These are phyloP conservation scores for Pseudotsuga menziesii DNA, from an alignment of 75 land plant species.

Conservation along the genomic window DNA sequence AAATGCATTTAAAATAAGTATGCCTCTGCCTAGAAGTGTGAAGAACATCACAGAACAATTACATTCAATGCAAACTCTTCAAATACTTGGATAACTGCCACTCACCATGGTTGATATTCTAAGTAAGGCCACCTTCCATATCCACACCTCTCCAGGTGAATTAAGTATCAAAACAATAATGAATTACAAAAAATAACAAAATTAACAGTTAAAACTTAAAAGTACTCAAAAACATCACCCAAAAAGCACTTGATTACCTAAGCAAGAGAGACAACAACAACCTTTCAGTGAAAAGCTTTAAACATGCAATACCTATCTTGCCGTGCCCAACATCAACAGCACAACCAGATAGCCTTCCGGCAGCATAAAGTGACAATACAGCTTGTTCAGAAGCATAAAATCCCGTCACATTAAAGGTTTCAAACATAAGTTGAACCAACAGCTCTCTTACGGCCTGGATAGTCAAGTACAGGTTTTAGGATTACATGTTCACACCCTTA, in stretches of 20 bases:
- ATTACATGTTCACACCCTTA: too few species aligned
- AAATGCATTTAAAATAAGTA: too few species aligned
- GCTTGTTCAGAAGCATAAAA: slow-evolving; percentile 99
- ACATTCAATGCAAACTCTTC: too few species aligned
- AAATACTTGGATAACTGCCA: neutral
- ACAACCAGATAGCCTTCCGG: slow-evolving; percentile 98
- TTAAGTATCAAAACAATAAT: neutral
- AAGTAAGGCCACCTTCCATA: neutral
- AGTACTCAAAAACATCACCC: neutral
- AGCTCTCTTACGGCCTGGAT: slow-evolving; percentile 86
- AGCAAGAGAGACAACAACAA: neutral
- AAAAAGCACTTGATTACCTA: neutral
- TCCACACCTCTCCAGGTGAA: neutral
- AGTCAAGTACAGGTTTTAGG: neutral
- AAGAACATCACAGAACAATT: too few species aligned
- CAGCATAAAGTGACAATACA: slow-evolving; percentile 95
- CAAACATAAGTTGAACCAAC: slow-evolving; percentile 96
- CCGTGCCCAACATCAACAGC: slow-evolving; percentile 99
- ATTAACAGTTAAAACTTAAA: neutral
- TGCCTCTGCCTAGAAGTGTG: too few species aligned
- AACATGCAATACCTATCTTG: slow-evolving; percentile 67
- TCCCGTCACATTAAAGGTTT: slow-evolving; percentile 89
- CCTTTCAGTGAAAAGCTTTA: neutral
- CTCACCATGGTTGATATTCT: neutral
- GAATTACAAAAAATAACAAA: neutral